Evolutionary conservation across 768 basidiomycete species (phyloP), one percentile per base, ranked within the genome.

Genomic region (Tylopilus sp.): DNA sequence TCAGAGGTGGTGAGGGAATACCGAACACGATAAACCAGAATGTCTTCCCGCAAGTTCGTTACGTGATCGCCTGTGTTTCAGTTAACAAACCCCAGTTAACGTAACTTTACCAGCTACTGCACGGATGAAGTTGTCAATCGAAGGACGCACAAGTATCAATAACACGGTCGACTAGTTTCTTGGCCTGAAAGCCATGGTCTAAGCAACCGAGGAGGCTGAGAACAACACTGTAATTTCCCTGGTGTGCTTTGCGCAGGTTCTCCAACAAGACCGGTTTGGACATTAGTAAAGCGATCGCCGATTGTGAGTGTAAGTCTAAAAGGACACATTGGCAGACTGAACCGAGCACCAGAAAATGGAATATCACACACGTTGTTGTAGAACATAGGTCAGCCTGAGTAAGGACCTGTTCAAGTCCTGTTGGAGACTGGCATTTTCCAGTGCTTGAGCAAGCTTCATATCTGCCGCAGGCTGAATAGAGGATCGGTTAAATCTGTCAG

Each of bases 181-280:
- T 99, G n/a, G 86, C 81, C 59, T 82, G 81, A 30, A 85, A 70
- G 0, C 97, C 97, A 48, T 87, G 78, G 59, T 98, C 97, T 43
- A 99, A 72, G 60, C 87, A 93, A n/a, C 95, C 95, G 7, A 98
- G 77, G 42, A 99, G 78, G 63, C 92, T 92, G 28, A 98, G 80
- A 36, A 99, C 86, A 37, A 95, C 76, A 45, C 92, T 85, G 65
- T 97, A 99, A 59, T 89, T 93, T 40, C 97, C 97, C 76, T 87
- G 82, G 58, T 96, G 83, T 1, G 95, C 95, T 63, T 88, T 95
- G 42, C 92, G 85, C 14, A 97, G 75, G 62, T 85, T 89, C 50
- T 98, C 93, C 31, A 98, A 74, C 1, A 98, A 73, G 1, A 82
- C 70, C 0, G 94, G 87, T 34, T 92, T 86, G 1, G 82, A 76